Conservation (phyloP, 2,329 filamentous ascomycete genomes). For the Cytospora mali region DNA sequence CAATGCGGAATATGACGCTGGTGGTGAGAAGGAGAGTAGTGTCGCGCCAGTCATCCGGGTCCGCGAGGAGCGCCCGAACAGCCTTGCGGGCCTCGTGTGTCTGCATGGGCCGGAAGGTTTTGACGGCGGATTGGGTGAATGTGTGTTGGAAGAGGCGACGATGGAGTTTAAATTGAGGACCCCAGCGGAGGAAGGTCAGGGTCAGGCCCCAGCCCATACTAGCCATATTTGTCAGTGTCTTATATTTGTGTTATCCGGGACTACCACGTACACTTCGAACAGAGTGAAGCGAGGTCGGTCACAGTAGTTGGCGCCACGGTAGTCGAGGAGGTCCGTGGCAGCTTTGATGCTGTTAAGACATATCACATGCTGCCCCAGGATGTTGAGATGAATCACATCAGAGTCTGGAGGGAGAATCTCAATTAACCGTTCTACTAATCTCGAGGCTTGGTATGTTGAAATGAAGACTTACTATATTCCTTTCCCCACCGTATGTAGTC, state of each 20-base stretch:
- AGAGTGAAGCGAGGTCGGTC: conserved; percentile 44
- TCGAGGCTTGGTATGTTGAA: background rate
- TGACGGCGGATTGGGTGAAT: conserved; percentile 40
- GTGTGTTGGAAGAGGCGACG: conserved; percentile 45
- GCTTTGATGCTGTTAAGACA: conserved; percentile 41
- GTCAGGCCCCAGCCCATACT: conserved; percentile 48
- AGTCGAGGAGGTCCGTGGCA: conserved; percentile 43
- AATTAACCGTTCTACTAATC: background rate
- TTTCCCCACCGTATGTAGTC: conserved; percentile 38
- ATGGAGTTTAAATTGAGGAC: conserved; percentile 44
- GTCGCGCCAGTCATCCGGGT: conserved; percentile 32
- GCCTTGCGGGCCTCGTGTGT: conserved; percentile 35
- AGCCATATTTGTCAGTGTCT: conserved; percentile 4
- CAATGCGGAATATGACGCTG: conserved; percentile 34
- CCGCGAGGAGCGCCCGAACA: conserved; percentile 32
- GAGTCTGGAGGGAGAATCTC: conserved; percentile 28
- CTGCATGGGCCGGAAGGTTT: conserved; percentile 40
- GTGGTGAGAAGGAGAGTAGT: conserved; percentile 33
- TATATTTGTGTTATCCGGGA: background rate
- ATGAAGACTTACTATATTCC: conserved; percentile 35
- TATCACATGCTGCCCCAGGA: conserved; percentile 37
- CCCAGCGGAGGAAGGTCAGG: conserved; percentile 45
- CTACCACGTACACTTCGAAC: conserved; percentile 36
- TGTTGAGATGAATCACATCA: conserved; percentile 37
- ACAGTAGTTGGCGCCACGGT: conserved; percentile 41